A percentile compares a stretch with the other conserved stretches of the same genome.
These are phyloP conservation scores for Pilatotrama ljubarskyi DNA, from an alignment of 768 basidiomycete species.

Conservation along the genomic window DNA sequence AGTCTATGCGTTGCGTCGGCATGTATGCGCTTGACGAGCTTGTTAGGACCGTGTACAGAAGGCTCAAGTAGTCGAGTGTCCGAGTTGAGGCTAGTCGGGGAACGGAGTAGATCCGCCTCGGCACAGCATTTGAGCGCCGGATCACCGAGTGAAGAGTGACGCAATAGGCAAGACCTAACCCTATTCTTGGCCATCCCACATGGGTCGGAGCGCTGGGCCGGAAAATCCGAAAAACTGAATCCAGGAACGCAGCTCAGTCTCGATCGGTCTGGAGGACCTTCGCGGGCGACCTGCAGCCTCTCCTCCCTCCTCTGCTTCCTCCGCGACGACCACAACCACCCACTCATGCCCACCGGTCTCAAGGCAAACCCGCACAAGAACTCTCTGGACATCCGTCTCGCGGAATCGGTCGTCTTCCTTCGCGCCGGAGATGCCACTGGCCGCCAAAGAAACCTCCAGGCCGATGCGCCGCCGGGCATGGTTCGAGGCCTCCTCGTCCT, in stretches of 20 bases:
- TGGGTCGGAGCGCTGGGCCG: not conserved
- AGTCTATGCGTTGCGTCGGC: no score
- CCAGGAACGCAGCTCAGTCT: conserved; percentile 1
- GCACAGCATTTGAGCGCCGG: conserved; percentile 8
- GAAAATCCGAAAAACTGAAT: conserved; percentile 8
- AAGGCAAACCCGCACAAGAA: conserved; percentile 36
- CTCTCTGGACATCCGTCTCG: conserved; percentile 45
- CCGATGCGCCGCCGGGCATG: conserved; percentile 50
- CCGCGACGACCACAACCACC: conserved; percentile 3
- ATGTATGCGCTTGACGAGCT: no score
- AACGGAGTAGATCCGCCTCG: not conserved
- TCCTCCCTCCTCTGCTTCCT: not conserved
- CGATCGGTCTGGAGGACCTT: conserved; percentile 17
- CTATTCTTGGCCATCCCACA: not conserved
- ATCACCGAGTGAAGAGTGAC: conserved; percentile 4
- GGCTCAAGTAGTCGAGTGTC: no score
- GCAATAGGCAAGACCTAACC: conserved; percentile 1
- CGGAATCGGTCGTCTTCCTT: conserved; percentile 58
- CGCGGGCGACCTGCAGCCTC: not conserved
- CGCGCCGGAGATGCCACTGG: conserved; percentile 39
- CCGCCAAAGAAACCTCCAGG: conserved; percentile 31
- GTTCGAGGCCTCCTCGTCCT: conserved; percentile 68
- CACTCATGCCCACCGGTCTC: conserved; percentile 14
- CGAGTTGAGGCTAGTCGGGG: not conserved
- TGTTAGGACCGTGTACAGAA: no score